A percentile compares a stretch with the other conserved stretches of the same genome.
phyloP scores from a whole-genome alignment of 495 filamentous ascomycete genomes.

The Penicillium roqueforti region DNA sequence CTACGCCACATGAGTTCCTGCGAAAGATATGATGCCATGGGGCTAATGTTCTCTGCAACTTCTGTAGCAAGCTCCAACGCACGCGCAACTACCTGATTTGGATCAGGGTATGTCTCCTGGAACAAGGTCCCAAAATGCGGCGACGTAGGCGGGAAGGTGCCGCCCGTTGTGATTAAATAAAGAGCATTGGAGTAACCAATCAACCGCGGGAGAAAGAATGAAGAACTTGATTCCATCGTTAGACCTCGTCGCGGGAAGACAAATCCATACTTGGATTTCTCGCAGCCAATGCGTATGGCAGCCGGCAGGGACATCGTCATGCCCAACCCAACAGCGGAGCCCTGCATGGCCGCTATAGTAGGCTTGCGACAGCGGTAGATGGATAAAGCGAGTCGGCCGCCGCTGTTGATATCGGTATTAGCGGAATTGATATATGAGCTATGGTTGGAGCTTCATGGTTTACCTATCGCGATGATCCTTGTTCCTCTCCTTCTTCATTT shows the following conservation, averaged over 20 bases:
- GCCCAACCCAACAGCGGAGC: slow-evolving; percentile 55
- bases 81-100: slow-evolving; percentile 44
- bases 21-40: slow-evolving; percentile 46
- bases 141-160: slow-evolving; percentile 11
- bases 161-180: slow-evolving; percentile 32
- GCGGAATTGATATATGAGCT: neutral
- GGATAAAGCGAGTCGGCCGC: slow-evolving; percentile 40
- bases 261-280: slow-evolving; percentile 49
- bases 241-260: slow-evolving; percentile 55
- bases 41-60: slow-evolving; percentile 47
- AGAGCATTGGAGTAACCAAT: slow-evolving; percentile 50
- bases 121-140: slow-evolving; percentile 41
- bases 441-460: neutral
- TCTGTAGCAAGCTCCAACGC: slow-evolving; percentile 53
- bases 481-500: slow-evolving; percentile 30
- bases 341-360: slow-evolving; percentile 55
- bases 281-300: slow-evolving; percentile 45
- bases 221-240: slow-evolving; percentile 51
- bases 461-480: slow-evolving; percentile 9
- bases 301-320: slow-evolving; percentile 58
- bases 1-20: slow-evolving; percentile 52
- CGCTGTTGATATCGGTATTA: neutral
- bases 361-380: slow-evolving; percentile 56
- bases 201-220: slow-evolving; percentile 54
- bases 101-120: slow-evolving; percentile 42